Evolutionary conservation across 345 rosid species (phyloP), one percentile per base, ranked within the genome.

Genomic region (Nasturtium officinale): DNA sequence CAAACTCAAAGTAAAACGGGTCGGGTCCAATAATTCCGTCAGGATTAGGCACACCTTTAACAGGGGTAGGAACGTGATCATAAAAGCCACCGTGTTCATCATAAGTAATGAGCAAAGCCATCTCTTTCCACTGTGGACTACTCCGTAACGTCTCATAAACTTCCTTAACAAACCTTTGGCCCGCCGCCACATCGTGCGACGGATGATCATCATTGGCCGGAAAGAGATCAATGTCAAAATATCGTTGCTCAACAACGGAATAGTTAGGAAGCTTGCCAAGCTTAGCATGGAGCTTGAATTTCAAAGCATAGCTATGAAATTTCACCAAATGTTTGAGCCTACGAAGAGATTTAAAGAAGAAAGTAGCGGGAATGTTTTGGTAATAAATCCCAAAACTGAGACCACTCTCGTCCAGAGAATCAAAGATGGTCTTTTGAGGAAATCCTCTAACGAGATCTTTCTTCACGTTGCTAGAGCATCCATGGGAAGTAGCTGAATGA

Each of bases 181-280:
- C 99, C 3, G 61, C 68, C 32, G 97, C 90, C 75, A 95, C 84
- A 71, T 95, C 99, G 40, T 95, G 99, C 57, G 99, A 90, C 37
- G 99, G 99, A 32, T 95, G 99, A 67, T 91, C 99, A 28, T 95
- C 99, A 51, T 91, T 95, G 8, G 99, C 99, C 28, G 96, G 97
- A 21, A 82, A 71, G 6, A 77, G 51, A 30, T 85, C 57, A 12
- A 90, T 69, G 21, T 95, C 98, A 40, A 91, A 91, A 57, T 90
- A 95, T 4, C 98, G 74, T 60, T 95, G 99, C 80, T 95, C 99
- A 60, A 95, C 78, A 61, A 95, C 99, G 63, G 56, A 92, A 60
- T 91, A 91, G 47, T 91, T 91, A 0, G 99, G 99, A 61, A 95
- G 64, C 83, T 67, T 80, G 55, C 99, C 99, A 4, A 72, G 74